These are phyloP conservation scores for Martiniozyma asiatica DNA, from an alignment of 1,139 yeast species.

Conservation along the genomic window DNA sequence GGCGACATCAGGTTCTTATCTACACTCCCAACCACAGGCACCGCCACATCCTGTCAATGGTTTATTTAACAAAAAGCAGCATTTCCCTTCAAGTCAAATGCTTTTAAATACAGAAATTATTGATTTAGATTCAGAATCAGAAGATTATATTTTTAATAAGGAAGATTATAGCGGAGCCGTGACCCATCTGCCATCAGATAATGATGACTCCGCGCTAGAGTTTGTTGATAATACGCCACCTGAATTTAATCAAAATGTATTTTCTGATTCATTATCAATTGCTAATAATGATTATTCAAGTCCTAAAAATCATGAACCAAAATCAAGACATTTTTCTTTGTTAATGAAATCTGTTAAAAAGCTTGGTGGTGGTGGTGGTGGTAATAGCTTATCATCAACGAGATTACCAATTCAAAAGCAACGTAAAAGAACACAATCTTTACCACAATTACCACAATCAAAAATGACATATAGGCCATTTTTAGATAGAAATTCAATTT, in stretches of 20 bases:
- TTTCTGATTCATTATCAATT: neutral
- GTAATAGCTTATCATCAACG: constrained; percentile 1
- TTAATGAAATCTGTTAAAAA: constrained; percentile 3
- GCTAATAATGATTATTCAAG: constrained; percentile 1
- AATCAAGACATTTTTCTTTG: constrained; percentile 4
- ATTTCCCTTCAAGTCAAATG: too few relatives aligned
- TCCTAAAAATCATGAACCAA: constrained; percentile 1
- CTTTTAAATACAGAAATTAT: constrained; percentile 8
- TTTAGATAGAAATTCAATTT: constrained; percentile 19
- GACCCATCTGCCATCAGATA: too few relatives aligned
- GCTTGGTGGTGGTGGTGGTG: too few relatives aligned
- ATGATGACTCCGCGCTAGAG: neutral
- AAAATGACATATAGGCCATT: constrained; percentile 23
- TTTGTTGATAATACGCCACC: neutral
- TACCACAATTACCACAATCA: constrained; percentile 57
- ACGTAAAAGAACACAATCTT: constrained; percentile 42
- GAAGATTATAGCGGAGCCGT: constrained; percentile 1
- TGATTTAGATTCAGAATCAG: constrained; percentile 29
- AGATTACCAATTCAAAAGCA: constrained; percentile 1
- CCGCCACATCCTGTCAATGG: too few relatives aligned
- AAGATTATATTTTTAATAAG: constrained; percentile 23
- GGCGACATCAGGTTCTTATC: neutral
- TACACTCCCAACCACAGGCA: too few relatives aligned
- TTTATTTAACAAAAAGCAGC: too few relatives aligned
- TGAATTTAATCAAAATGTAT: neutral